Conservation (phyloP, 2,329 filamentous ascomycete genomes). For the Cryphonectria carpinicola region DNA sequence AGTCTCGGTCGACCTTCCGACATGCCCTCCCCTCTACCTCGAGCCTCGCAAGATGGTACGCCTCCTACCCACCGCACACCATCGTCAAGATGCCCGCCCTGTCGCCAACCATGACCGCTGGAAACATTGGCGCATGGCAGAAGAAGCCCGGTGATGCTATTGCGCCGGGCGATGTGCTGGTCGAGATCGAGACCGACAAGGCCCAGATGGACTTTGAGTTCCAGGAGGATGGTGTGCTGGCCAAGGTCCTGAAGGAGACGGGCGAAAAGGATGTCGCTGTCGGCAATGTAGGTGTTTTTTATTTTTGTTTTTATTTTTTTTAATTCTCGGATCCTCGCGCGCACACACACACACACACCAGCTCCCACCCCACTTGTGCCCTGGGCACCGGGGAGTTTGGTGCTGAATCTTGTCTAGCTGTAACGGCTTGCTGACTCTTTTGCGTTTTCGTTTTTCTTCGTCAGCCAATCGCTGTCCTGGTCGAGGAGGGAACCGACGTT, state of each 20-base stretch:
- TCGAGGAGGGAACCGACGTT: slow-evolving; percentile 89
- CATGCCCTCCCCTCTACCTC: slow-evolving; percentile 56
- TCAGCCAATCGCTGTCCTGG: slow-evolving; percentile 92
- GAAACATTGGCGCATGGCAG: slow-evolving; percentile 97
- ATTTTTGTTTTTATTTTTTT: slow-evolving; percentile 12
- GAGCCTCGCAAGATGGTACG: slow-evolving; percentile 68
- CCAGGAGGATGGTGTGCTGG: slow-evolving; percentile 95
- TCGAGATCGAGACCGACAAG: slow-evolving; percentile 99
- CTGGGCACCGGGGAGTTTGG: neutral
- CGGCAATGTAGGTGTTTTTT: slow-evolving; percentile 75
- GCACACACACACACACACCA: neutral
- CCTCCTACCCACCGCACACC: slow-evolving; percentile 90
- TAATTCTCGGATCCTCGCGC: slow-evolving; percentile 19
- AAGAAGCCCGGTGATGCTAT: slow-evolving; percentile 93
- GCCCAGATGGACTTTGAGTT: slow-evolving; percentile 99
- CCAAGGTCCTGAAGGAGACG: slow-evolving; percentile 89
- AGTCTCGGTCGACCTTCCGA: slow-evolving; percentile 54
- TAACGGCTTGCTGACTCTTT: slow-evolving; percentile 18
- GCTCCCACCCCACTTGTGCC: neutral
- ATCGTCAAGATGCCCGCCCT: slow-evolving; percentile 97
- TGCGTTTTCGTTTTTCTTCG: slow-evolving; percentile 6
- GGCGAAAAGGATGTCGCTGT: slow-evolving; percentile 94
- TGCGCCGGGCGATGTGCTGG: slow-evolving; percentile 89
- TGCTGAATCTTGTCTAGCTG: neutral
- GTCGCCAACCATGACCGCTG: slow-evolving; percentile 95